Evolutionary conservation across 306 rosid genomes (phyloP).

Genomic region (Gillenia trifoliata): DNA sequence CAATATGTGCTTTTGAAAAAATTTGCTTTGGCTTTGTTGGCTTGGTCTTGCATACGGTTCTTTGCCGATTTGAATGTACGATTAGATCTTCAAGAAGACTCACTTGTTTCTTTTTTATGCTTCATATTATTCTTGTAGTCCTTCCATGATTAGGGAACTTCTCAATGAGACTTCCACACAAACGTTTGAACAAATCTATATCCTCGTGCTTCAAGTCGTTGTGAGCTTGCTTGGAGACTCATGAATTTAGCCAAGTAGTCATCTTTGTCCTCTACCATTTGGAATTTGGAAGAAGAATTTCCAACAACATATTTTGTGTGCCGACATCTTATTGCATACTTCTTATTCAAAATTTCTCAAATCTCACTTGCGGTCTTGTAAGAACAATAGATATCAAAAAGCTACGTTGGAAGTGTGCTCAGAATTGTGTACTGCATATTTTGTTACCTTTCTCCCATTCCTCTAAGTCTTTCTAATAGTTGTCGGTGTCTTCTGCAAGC

Average conservation of each 20-base stretch:
- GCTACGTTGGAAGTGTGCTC: background rate
- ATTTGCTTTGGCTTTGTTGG: background rate
- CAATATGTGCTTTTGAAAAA: background rate
- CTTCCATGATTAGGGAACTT: background rate
- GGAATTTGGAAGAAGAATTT: background rate
- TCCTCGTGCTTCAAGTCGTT: background rate
- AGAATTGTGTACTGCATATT: background rate
- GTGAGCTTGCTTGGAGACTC: background rate
- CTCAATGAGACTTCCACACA: background rate
- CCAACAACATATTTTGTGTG: background rate
- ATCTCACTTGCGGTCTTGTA: background rate
- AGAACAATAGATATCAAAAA: background rate
- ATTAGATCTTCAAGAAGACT: background rate
- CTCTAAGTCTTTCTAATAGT: background rate
- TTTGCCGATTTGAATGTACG: background rate
- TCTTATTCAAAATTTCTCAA: background rate
- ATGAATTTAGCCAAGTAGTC: background rate
- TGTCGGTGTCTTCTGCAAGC: too few relatives aligned
- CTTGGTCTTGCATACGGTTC: background rate
- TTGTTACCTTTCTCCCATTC: background rate
- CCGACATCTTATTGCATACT: background rate
- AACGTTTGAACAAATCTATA: background rate
- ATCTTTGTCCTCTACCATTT: background rate
- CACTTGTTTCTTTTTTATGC: background rate
- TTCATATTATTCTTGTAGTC: slow-evolving; percentile 2